Evolutionary conservation across 345 rosid genomes (phyloP), one percentile per base, ranked within the genome.

Genomic region (Bruguiera gymnorhiza): DNA sequence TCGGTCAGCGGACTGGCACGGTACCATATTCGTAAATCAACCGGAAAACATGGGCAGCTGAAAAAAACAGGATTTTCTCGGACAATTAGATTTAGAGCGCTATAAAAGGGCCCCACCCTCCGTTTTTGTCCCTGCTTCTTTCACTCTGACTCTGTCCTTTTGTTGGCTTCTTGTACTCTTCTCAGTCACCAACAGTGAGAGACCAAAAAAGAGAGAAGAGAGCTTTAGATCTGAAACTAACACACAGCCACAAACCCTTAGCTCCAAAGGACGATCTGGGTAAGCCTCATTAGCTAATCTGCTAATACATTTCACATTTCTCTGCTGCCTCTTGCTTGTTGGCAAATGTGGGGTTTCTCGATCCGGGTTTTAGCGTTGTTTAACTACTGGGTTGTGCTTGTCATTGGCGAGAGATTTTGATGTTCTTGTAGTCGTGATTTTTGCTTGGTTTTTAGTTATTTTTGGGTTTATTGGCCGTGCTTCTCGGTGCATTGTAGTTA

Each of bases 151-250:
- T 24, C 19, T 11, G 29, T 56, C 29, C 60, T 56, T 65, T 48
- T 29, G 68, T 68, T 31, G 58, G 66, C 70, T 73, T 79, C 73
- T 72, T 58, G 48, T 65, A 66, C 48, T 30, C 23, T 31, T 6
- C 51, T 30, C 67, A 2, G 64, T 24, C 37, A 23, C 51, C 60
- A 27, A 53, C 65, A 30, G 57, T 37, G 34, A 62, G 30, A 51
- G 34, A 66, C 36, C 21, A 60, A n/a, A 30, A 7, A 18, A 8
- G 3, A 20, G 31, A 31, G 32, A 16, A 6, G 4, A 51, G 60
- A 70, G 68, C 74, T 39, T 10, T 10, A 39, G 91, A 86, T 86
- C 91, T 83, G 84, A 26, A 72, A 70, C 76, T 61, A 20, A 11
- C 62, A 60, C 50, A 53, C 54, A 62, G 76, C 69, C 69, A 24